phyloP scores from a whole-genome alignment of 257 asterid genomes.

The Avicennia marina region DNA sequence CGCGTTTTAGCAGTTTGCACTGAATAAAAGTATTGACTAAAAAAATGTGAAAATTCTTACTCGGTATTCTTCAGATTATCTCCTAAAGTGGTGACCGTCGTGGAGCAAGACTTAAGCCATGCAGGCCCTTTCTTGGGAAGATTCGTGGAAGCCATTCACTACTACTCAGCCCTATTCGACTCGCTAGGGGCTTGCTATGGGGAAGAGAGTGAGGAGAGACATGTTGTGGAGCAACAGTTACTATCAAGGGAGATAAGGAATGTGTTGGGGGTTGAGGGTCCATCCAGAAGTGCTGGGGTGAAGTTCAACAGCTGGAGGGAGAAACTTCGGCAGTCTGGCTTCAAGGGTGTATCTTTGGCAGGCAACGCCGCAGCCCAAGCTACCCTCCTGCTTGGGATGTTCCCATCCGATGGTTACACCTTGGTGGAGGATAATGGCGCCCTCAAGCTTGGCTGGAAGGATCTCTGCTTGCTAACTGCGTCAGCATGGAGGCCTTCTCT shows the following conservation, averaged over 20 bases:
- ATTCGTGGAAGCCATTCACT: conserved; percentile 95
- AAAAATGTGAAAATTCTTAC: too few relatives aligned
- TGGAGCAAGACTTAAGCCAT: conserved; percentile 96
- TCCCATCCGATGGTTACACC: conserved; percentile 90
- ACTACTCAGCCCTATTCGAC: conserved; percentile 91
- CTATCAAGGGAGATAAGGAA: conserved; percentile 84
- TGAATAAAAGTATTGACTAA: too few relatives aligned
- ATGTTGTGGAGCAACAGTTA: conserved; percentile 87
- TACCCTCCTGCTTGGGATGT: conserved; percentile 88
- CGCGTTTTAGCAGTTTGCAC: not conserved
- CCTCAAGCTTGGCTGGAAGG: conserved; percentile 97
- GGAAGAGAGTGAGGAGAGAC: conserved; percentile 93
- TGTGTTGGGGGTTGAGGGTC: conserved; percentile 79
- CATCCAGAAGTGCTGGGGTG: conserved; percentile 61
- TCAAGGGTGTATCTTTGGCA: conserved; percentile 69
- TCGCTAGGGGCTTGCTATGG: conserved; percentile 96
- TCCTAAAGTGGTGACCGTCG: conserved; percentile 93
- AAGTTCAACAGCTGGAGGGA: conserved; percentile 95
- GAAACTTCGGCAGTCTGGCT: conserved; percentile 82
- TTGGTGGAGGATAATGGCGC: conserved; percentile 91
- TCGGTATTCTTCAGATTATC: conserved; percentile 42
- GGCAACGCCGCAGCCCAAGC: conserved; percentile 97
- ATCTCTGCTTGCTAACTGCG: conserved; percentile 94
- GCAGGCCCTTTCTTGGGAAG: conserved; percentile 89
- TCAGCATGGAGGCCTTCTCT: conserved; percentile 84